A percentile compares a stretch with the other conserved stretches of the same genome.
These are phyloP conservation scores for Hygrocybe punicea DNA, from an alignment of 768 basidiomycete genomes.

Conservation along the genomic window DNA sequence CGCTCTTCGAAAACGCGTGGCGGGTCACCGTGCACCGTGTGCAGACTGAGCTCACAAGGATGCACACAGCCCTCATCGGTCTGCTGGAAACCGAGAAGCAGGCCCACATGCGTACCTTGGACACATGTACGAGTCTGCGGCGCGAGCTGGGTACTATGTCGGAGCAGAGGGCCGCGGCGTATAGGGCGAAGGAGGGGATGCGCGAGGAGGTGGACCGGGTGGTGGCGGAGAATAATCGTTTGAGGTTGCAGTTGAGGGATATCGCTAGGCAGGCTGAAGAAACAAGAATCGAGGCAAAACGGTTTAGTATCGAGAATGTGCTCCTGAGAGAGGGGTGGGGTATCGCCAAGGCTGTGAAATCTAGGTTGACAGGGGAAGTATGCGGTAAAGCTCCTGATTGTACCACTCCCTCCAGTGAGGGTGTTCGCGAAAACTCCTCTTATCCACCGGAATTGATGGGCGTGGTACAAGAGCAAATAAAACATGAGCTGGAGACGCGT, in stretches of 20 bases:
- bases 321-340: conserved; percentile 10
- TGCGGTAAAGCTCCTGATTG: background rate
- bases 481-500: background rate
- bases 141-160: background rate
- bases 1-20: conserved; percentile 4
- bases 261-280: background rate
- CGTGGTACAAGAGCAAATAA: background rate
- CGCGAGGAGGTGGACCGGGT: background rate
- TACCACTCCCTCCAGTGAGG: background rate
- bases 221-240: background rate
- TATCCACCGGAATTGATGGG: background rate
- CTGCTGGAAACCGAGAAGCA: background rate
- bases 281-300: background rate
- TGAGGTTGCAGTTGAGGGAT: background rate
- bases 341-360: background rate
- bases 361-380: background rate
- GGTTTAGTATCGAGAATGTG: conserved; percentile 9
- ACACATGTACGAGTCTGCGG: background rate
- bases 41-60: background rate
- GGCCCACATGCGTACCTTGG: background rate
- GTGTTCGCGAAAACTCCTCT: background rate
- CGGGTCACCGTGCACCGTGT: conserved; percentile 3
- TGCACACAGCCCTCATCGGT: background rate
- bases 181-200: background rate
- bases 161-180: background rate